Conservation (phyloP, 140 eudicot species). For the Stevia rebaudiana region DNA sequence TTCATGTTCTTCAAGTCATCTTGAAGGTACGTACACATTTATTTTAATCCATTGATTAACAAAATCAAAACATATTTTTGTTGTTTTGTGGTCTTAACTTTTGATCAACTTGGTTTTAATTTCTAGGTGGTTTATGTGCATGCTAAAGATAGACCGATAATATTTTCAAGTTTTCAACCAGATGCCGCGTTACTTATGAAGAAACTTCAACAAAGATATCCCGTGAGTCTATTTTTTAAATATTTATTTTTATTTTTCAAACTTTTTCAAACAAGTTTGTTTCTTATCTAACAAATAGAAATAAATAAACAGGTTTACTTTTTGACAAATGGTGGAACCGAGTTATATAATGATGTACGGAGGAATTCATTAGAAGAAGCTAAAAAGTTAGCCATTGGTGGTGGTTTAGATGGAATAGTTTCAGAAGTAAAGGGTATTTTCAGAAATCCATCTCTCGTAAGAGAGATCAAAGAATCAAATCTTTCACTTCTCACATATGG, state of each 20-base stretch:
- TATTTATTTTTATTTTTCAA: background rate
- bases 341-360: conserved; percentile 55
- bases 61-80: too few relatives aligned
- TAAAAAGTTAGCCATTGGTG: conserved; percentile 49
- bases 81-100: background rate
- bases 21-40: conserved; percentile 37
- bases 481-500: conserved; percentile 79
- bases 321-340: conserved; percentile 78
- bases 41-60: background rate
- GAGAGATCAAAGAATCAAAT: conserved; percentile 65
- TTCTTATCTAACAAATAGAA: background rate
- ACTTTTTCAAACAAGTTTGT: background rate
- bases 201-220: conserved; percentile 64
- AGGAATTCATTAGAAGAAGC: conserved; percentile 80
- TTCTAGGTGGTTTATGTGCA: conserved; percentile 48
- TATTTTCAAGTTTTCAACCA: conserved; percentile 84
- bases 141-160: conserved; percentile 63
- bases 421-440: conserved; percentile 77
- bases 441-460: conserved; percentile 57
- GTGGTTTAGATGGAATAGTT: conserved; percentile 84
- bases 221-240: conserved; percentile 34
- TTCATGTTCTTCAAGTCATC: conserved; percentile 49
- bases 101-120: background rate
- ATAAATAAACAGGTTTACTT: conserved; percentile 50
- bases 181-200: conserved; percentile 69